Evolutionary conservation across 2,329 filamentous ascomycete genomes (phyloP).

Genomic region (Eutypella sp.): DNA sequence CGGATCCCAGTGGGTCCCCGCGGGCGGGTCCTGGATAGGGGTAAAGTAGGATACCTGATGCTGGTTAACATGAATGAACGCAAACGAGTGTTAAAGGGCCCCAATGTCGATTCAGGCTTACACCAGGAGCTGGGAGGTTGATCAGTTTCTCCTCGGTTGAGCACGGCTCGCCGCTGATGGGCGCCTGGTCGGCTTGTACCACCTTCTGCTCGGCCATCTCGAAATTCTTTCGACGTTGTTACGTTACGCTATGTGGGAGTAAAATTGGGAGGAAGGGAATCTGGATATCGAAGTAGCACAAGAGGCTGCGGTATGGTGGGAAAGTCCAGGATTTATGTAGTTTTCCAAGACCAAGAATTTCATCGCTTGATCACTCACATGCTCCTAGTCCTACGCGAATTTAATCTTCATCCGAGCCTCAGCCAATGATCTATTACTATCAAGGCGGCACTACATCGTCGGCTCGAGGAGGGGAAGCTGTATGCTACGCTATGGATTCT

Average conservation of each 20-base stretch:
- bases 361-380: no score
- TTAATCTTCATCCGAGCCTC: no score
- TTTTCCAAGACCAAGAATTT: no score
- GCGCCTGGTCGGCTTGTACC: conserved; percentile 16
- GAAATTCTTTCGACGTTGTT: not conserved
- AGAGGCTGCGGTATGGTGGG: no score
- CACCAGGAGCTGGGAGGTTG: conserved; percentile 16
- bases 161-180: conserved; percentile 9
- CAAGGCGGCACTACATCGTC: no score
- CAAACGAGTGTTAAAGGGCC: not conserved
- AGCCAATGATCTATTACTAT: no score
- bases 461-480: no score
- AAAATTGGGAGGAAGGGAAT: not conserved
- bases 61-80: not conserved
- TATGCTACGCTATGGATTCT: not conserved
- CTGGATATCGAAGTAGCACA: not conserved
- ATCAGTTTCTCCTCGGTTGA: conserved; percentile 16
- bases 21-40: conserved; percentile 15
- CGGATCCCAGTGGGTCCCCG: conserved; percentile 10
- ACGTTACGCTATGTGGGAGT: not conserved
- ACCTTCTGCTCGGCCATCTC: conserved; percentile 11
- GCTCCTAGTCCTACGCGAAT: no score
- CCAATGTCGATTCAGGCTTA: conserved; percentile 1
- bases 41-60: conserved; percentile 14
- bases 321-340: no score